Percentiles rank a stretch among this genome's conserved stretches.
Conservation (phyloP, 176 grass and related monocot species). For the Oryza glumipatula region DNA sequence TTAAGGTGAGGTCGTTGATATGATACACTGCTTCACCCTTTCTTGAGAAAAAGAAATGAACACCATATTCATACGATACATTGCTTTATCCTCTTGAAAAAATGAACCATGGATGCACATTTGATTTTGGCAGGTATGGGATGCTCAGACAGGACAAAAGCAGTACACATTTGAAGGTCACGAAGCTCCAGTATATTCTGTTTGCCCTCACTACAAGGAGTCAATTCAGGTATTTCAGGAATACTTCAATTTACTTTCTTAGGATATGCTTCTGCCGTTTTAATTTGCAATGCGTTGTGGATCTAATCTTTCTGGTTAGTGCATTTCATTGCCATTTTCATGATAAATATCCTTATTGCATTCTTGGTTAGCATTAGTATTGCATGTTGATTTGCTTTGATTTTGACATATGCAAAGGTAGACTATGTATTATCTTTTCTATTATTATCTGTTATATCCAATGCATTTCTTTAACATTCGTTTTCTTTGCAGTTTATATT, state of each 20-base stretch:
- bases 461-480: conserved; percentile 25
- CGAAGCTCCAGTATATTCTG: conserved; percentile 95
- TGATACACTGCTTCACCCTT: background rate
- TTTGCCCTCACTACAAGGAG: conserved; percentile 98
- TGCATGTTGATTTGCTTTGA: conserved; percentile 11
- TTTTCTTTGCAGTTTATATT: conserved; percentile 87
- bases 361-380: conserved; percentile 14
- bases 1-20: conserved; percentile 64
- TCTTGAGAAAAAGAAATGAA: conserved; percentile 31
- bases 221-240: conserved; percentile 83
- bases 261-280: conserved; percentile 28
- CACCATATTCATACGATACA: conserved; percentile 6
- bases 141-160: conserved; percentile 89
- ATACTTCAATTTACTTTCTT: conserved; percentile 9
- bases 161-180: conserved; percentile 99
- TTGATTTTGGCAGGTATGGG: conserved; percentile 81
- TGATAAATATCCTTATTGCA: background rate
- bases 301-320: conserved; percentile 17
- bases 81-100: background rate
- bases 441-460: background rate
- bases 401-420: background rate
- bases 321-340: conserved; percentile 10
- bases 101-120: conserved; percentile 32
- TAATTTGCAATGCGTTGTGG: background rate
- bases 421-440: conserved; percentile 6